These are phyloP conservation scores for Peronospora destructor DNA, from an alignment of 352 stramenopile genomes.

Conservation along the genomic window DNA sequence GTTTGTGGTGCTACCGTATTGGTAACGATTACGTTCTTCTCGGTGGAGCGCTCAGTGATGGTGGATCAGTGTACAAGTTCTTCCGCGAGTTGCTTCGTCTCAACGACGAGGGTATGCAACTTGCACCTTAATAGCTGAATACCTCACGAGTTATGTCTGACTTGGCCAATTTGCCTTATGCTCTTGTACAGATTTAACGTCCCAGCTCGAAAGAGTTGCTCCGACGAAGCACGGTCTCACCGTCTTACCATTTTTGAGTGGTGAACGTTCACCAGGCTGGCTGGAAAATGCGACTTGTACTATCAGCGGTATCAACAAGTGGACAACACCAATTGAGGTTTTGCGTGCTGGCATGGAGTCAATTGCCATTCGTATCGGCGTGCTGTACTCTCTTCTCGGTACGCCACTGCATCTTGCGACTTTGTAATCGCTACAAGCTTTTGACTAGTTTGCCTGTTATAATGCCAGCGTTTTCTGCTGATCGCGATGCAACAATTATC, in stretches of 20 bases:
- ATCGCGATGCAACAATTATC: conserved; percentile 51
- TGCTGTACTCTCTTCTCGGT: conserved; percentile 81
- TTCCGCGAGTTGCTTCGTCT: conserved; percentile 68
- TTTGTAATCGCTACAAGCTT: neutral
- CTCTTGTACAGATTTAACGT: conserved; percentile 11
- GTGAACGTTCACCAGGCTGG: conserved; percentile 91
- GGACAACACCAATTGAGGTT: conserved; percentile 84
- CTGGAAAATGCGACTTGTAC: conserved; percentile 83
- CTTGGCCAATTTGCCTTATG: neutral
- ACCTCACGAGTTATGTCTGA: neutral
- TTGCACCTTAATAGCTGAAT: conserved; percentile 1
- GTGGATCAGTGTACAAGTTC: conserved; percentile 93
- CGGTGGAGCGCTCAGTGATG: conserved; percentile 93
- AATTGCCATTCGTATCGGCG: conserved; percentile 84
- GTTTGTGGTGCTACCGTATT: conserved; percentile 93
- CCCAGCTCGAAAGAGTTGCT: conserved; percentile 41
- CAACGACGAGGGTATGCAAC: conserved; percentile 32
- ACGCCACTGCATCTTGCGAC: conserved; percentile 6
- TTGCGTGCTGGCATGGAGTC: conserved; percentile 87
- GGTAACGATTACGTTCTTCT: conserved; percentile 80
- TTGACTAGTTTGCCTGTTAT: neutral
- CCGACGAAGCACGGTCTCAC: conserved; percentile 69
- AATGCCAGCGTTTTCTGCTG: conserved; percentile 32
- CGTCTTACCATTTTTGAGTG: conserved; percentile 89
- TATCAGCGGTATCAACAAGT: conserved; percentile 88